Evolutionary conservation across 2,329 filamentous ascomycete genomes (phyloP).

Genomic region (Arthrobotrys entomopaga): DNA sequence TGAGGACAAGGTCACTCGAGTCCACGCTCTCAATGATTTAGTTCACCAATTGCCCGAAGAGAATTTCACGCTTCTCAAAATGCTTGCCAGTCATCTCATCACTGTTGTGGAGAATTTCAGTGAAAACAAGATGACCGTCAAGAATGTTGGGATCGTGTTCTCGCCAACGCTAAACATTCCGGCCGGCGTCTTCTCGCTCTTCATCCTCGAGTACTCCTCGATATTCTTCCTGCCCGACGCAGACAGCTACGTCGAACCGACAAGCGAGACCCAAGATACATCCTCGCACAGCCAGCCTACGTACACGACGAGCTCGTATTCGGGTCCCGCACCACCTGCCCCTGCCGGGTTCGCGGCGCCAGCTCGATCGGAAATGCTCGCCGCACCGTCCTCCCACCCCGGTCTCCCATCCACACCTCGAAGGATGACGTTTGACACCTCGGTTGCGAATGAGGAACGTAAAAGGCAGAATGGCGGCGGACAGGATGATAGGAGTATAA

Average conservation of each 20-base stretch:
- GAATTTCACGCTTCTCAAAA: constrained; percentile 83
- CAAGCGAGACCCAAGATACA: constrained; percentile 48
- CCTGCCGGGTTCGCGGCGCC: constrained; percentile 22
- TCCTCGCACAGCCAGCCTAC: not conserved
- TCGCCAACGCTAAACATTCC: constrained; percentile 97
- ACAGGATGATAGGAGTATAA: constrained; percentile 28
- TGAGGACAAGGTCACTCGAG: constrained; percentile 77
- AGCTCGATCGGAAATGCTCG: constrained; percentile 11
- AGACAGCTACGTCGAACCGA: constrained; percentile 66
- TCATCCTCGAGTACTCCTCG: constrained; percentile 86
- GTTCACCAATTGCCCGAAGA: constrained; percentile 81
- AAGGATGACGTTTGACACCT: constrained; percentile 46
- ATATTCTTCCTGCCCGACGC: constrained; percentile 82
- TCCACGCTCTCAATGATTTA: constrained; percentile 78
- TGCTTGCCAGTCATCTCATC: constrained; percentile 87
- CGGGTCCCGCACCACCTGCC: constrained; percentile 14
- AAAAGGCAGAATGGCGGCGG: constrained; percentile 27
- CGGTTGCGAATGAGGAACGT: constrained; percentile 16
- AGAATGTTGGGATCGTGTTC: constrained; percentile 96
- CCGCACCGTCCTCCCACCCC: constrained; percentile 17
- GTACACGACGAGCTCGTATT: constrained; percentile 11
- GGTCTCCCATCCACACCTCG: constrained; percentile 51
- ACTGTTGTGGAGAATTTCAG: constrained; percentile 90
- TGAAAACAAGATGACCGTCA: constrained; percentile 96
- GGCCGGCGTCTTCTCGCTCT: constrained; percentile 90